Percentiles rank a stretch among this genome's conserved stretches.
Evolutionary conservation across 345 rosid species (phyloP).

Genomic region (Aethionema arabicum): DNA sequence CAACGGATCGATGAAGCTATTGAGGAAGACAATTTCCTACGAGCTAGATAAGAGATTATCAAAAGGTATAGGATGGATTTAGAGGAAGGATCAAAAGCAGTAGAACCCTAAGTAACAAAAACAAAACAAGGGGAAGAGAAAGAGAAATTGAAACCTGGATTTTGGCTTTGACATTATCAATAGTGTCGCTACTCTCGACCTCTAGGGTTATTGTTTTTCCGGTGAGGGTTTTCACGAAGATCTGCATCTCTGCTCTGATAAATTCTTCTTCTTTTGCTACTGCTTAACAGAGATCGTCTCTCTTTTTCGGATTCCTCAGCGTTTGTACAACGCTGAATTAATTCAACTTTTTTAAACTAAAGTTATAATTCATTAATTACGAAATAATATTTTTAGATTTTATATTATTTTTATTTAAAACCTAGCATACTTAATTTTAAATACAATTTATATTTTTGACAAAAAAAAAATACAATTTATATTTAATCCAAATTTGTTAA

Average conservation of each 20-base stretch:
- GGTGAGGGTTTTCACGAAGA: conserved; percentile 60
- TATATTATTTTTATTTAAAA: too few relatives aligned
- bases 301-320: conserved; percentile 1
- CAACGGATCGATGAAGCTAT: neutral
- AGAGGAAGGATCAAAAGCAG: neutral
- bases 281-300: neutral
- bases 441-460: too few relatives aligned
- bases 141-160: conserved; percentile 44
- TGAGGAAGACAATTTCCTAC: neutral
- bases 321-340: too few relatives aligned
- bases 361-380: too few relatives aligned
- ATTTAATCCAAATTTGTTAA: too few relatives aligned
- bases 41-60: neutral
- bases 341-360: too few relatives aligned
- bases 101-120: neutral
- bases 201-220: conserved; percentile 62
- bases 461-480: too few relatives aligned
- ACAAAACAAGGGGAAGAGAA: neutral
- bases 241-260: conserved; percentile 42
- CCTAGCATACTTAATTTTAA: too few relatives aligned
- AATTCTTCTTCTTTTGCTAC: neutral
- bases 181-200: conserved; percentile 57
- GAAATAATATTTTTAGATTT: too few relatives aligned
- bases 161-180: conserved; percentile 59
- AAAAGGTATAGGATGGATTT: neutral